Evolutionary conservation across 1,284 basidiomycete genomes (phyloP).

Genomic region (Neonothopanus nambi): DNA sequence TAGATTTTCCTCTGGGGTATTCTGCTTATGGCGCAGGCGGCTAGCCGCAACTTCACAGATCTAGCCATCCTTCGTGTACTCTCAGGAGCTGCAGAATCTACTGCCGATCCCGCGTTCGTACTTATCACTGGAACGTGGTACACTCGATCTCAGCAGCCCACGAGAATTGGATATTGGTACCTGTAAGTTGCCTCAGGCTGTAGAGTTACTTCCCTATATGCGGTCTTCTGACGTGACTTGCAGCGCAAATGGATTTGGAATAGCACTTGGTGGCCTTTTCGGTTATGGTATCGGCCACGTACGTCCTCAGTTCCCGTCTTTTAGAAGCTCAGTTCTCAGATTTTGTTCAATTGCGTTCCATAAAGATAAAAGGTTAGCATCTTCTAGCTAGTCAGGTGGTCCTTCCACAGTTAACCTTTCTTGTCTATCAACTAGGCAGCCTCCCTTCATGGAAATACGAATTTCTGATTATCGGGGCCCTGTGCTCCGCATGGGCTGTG

Average conservation of each 20-base stretch:
- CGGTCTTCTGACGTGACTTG: neutral
- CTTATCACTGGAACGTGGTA: constrained; percentile 41
- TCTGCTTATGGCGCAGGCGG: constrained; percentile 45
- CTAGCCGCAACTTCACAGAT: constrained; percentile 38
- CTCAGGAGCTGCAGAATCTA: constrained; percentile 42
- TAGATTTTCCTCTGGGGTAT: constrained; percentile 45
- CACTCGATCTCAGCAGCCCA: constrained; percentile 39
- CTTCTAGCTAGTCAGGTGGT: neutral
- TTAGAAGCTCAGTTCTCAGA: constrained; percentile 1
- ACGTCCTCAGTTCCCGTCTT: neutral
- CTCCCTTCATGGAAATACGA: constrained; percentile 37
- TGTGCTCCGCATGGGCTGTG: constrained; percentile 28
- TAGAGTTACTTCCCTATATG: neutral
- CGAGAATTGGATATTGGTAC: constrained; percentile 37
- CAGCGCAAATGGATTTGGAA: constrained; percentile 28
- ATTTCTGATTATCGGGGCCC: constrained; percentile 33
- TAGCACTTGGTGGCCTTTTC: constrained; percentile 29
- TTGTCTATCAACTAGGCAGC: constrained; percentile 18
- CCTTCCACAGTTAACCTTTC: neutral
- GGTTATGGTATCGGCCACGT: constrained; percentile 30
- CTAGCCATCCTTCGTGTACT: constrained; percentile 42
- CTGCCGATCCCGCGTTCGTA: constrained; percentile 31
- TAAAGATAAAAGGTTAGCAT: constrained; percentile 13
- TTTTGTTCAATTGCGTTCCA: neutral
- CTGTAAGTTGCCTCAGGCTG: constrained; percentile 12